These are phyloP conservation scores for Bondarzewia mesenterica DNA, from an alignment of 1,284 basidiomycete species.

Conservation along the genomic window DNA sequence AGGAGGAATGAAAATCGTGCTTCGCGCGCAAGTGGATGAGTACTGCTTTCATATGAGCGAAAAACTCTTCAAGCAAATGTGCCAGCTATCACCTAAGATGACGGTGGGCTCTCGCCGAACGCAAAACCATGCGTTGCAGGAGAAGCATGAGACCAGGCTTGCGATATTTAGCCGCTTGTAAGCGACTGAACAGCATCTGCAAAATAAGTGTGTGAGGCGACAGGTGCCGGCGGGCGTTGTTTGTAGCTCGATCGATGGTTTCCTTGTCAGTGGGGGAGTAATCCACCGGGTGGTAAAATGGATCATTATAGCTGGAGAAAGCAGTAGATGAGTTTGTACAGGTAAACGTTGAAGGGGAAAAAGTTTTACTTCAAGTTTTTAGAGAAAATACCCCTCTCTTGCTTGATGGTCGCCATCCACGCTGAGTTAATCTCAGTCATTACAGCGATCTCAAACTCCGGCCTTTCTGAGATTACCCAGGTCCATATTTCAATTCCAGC, in stretches of 20 bases:
- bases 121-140: conserved; percentile 78
- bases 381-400: conserved; percentile 80
- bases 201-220: conserved; percentile 81
- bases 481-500: conserved; percentile 94
- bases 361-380: conserved; percentile 65
- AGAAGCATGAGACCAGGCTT: conserved; percentile 81
- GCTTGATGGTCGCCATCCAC: conserved; percentile 80
- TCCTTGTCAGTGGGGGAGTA: conserved; percentile 91
- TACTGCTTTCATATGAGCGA: conserved; percentile 40
- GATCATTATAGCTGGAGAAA: conserved; percentile 68
- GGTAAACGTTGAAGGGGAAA: neutral
- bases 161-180: conserved; percentile 90
- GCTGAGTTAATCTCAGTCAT: conserved; percentile 84
- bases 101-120: conserved; percentile 61
- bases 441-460: conserved; percentile 65
- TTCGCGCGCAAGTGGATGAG: conserved; percentile 88
- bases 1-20: conserved; percentile 83
- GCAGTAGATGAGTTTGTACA: neutral
- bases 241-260: conserved; percentile 67
- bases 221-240: conserved; percentile 68
- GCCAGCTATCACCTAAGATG: conserved; percentile 54
- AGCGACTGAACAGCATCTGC: conserved; percentile 86
- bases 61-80: neutral
- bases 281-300: conserved; percentile 80
- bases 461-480: conserved; percentile 89